Conservation (phyloP, 2,329 filamentous ascomycete genomes). For the Neofusicoccum laricinum region DNA sequence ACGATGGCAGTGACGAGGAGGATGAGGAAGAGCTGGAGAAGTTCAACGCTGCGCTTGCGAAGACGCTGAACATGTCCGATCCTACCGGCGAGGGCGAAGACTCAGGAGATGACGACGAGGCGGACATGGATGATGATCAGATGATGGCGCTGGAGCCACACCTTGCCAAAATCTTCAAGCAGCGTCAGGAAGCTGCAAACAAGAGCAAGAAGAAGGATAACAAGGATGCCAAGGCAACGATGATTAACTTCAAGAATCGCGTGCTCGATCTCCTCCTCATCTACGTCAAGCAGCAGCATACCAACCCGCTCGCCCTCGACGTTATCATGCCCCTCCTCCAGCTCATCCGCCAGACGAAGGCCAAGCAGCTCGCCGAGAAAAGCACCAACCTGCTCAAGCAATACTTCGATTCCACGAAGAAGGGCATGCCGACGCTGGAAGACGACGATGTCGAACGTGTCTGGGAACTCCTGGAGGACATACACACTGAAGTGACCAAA, state of each 20-base stretch:
- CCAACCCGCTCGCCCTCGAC: conserved; percentile 63
- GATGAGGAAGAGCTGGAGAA: conserved; percentile 53
- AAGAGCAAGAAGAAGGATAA: conserved; percentile 67
- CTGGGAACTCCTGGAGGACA: conserved; percentile 58
- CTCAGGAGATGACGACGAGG: conserved; percentile 59
- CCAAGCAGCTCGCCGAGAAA: conserved; percentile 72
- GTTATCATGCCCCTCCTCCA: conserved; percentile 74
- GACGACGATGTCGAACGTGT: conserved; percentile 38
- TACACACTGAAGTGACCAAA: conserved; percentile 67
- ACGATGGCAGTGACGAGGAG: conserved; percentile 29
- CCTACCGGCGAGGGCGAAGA: conserved; percentile 61
- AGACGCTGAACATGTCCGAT: conserved; percentile 65
- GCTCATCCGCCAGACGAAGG: conserved; percentile 71
- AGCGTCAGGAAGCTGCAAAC: conserved; percentile 60
- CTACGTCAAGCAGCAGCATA: conserved; percentile 76
- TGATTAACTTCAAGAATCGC: conserved; percentile 92
- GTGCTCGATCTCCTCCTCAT: conserved; percentile 84
- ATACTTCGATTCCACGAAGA: conserved; percentile 63
- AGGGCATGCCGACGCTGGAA: conserved; percentile 42
- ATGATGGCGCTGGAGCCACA: conserved; percentile 88
- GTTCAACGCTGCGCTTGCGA: conserved; percentile 74
- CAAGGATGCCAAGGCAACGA: conserved; percentile 81
- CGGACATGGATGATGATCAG: conserved; percentile 91
- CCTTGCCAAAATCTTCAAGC: conserved; percentile 80
- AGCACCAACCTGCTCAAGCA: conserved; percentile 69